Evolutionary conservation across 2,329 filamentous ascomycete species (phyloP).

Genomic region (Aspergillus sp.): DNA sequence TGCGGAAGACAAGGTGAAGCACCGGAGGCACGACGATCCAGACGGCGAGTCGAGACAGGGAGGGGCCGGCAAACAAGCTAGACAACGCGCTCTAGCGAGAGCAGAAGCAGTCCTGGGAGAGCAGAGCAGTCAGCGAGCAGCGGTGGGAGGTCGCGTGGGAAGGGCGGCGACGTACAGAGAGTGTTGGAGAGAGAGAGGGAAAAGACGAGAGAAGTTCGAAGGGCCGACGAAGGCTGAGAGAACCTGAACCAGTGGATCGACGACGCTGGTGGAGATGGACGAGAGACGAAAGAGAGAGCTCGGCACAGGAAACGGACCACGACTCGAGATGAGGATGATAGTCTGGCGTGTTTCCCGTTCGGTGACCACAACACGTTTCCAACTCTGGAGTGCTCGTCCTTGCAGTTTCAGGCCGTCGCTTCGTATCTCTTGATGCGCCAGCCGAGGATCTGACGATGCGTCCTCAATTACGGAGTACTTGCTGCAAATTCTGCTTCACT

Average conservation of each 20-base stretch:
- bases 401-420: background rate
- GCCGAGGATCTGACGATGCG: background rate
- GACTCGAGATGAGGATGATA: background rate
- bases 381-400: background rate
- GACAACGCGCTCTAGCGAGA: conserved; percentile 8
- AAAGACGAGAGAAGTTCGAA: conserved; percentile 1
- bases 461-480: background rate
- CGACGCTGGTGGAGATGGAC: conserved; percentile 17
- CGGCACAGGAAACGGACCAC: conserved; percentile 1
- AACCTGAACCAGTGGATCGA: conserved; percentile 20
- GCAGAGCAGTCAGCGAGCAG: background rate
- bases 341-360: background rate
- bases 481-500: conserved; percentile 6
- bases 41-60: conserved; percentile 4
- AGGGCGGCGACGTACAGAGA: conserved; percentile 4
- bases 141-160: background rate
- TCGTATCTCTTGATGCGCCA: background rate
- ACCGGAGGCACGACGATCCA: conserved; percentile 7
- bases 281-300: conserved; percentile 4
- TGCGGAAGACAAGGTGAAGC: conserved; percentile 15
- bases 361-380: background rate
- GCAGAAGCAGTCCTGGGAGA: conserved; percentile 12
- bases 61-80: conserved; percentile 7
- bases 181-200: background rate
- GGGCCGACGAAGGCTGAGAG: conserved; percentile 9